Base-by-base conservation (phyloP, 1,139 yeast species). In the Nakaseomyces delphensis region DNA sequence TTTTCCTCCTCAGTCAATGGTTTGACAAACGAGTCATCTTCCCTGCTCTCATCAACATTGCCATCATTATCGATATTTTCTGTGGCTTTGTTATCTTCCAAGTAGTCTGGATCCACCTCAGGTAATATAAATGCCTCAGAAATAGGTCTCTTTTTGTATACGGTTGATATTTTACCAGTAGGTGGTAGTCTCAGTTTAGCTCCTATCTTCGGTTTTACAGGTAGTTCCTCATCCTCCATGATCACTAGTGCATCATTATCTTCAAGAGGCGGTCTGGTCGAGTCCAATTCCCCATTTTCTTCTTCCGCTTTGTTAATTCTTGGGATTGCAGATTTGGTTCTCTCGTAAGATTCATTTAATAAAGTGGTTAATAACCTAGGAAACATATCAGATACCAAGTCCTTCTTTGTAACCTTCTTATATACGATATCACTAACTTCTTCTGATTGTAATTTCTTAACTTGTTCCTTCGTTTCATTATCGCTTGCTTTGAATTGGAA, bases 111-210 rank as follows among this genome's bases (percentile, higher is more conserved):
- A 5, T 47, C 48, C 16, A 43, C 56, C 38, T 66, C 70, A 6
- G 68, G 66, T 7, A 74, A 50, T 45, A 72, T 73, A 54, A 71
- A 83, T 0, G 83, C 72, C 39, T 62, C 71, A 0, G 75, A 66
- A 6, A 78, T 63, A 10, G 71, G 59, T 54, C 74, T 78, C 66
- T 81, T 85, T 65, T 85, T 87, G 28, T 78, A 68, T 1, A 76
- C 70, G 0, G 83, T 64, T 42, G 55, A 53, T 31, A 91, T 84
- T 60, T 85, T 89, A 38, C 97, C 98, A 9, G 89, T 86, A 0
- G 97, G 96, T 1, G 97, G 96, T 39, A 91, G 69, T 56, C 91
- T 80, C 1, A 96, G 85, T 49, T 93, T 74, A n/a, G 76, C 72
- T 48, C 81, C 79, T 41, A 89, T 69, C 60, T 83, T 91, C 48